Percentiles rank a stretch among this genome's conserved stretches.
Conservation (phyloP, 2,329 filamentous ascomycete species). For the Biscogniauxia sp. region DNA sequence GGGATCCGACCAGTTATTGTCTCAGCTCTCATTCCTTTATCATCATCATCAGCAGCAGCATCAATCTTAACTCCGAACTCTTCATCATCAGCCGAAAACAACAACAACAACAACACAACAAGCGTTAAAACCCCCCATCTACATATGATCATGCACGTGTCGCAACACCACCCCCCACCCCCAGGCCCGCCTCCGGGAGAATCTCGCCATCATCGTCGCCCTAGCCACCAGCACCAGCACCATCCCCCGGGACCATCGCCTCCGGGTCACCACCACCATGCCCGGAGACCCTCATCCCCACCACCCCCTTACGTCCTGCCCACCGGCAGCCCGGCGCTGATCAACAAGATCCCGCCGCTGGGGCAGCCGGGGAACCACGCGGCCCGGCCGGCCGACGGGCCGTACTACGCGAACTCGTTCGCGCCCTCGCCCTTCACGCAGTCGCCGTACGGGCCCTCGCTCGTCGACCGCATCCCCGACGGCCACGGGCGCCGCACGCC, state of each 20-base stretch:
- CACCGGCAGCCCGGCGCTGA: background rate
- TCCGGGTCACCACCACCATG: background rate
- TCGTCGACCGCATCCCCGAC: slow-evolving; percentile 5
- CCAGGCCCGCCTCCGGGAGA: background rate
- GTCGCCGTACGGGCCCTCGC: background rate
- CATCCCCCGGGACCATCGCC: background rate
- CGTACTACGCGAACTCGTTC: background rate
- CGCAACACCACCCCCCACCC: background rate
- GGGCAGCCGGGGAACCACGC: slow-evolving; percentile 5
- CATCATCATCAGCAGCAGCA: too few species aligned
- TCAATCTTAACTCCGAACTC: background rate
- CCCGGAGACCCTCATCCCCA: background rate
- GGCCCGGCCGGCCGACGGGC: background rate
- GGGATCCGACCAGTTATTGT: background rate
- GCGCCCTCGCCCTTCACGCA: background rate
- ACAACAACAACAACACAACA: background rate
- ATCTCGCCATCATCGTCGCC: background rate
- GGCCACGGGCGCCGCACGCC: slow-evolving; percentile 3
- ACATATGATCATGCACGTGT: background rate
- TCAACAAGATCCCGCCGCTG: slow-evolving; percentile 2
- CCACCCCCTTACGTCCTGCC: slow-evolving; percentile 5
- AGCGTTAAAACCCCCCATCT: background rate
- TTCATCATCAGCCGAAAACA: background rate
- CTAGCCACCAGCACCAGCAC: background rate
- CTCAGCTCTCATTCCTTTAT: background rate